Percentiles rank a stretch among this genome's conserved stretches.
phyloP scores from a whole-genome alignment of 129 eudicot genomes.

The Arctium minus region DNA sequence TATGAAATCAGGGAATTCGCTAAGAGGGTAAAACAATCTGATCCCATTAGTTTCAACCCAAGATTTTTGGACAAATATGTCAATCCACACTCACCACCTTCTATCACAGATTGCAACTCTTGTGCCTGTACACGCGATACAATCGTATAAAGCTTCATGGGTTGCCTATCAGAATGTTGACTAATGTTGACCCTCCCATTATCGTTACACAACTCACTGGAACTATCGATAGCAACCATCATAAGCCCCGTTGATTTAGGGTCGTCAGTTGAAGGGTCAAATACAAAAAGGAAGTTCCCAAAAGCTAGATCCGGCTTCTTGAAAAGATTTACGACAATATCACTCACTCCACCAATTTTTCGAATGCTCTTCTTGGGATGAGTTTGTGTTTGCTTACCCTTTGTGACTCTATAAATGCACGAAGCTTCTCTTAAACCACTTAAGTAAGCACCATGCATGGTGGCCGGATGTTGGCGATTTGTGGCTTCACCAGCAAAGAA shows the following conservation, averaged over 20 bases:
- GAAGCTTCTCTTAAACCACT: slow-evolving; percentile 93
- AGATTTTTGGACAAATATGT: slow-evolving; percentile 46
- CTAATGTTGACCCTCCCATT: slow-evolving; percentile 18
- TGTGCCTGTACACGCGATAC: slow-evolving; percentile 72
- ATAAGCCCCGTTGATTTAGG: slow-evolving; percentile 59
- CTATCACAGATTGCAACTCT: slow-evolving; percentile 52
- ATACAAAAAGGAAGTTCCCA: slow-evolving; percentile 55
- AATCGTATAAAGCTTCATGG: slow-evolving; percentile 60
- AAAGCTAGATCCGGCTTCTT: slow-evolving; percentile 67
- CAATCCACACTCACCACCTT: slow-evolving; percentile 39
- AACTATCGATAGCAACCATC: slow-evolving; percentile 48
- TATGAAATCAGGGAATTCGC: slow-evolving; percentile 42
- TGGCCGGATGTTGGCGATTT: slow-evolving; percentile 84
- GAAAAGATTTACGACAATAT: slow-evolving; percentile 52
- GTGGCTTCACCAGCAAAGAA: slow-evolving; percentile 98
- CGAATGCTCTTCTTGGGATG: slow-evolving; percentile 36
- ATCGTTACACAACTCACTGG: slow-evolving; percentile 20
- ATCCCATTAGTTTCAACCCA: slow-evolving; percentile 81
- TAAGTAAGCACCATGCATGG: slow-evolving; percentile 94
- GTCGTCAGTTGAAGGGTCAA: slow-evolving; percentile 55
- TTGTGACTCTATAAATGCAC: slow-evolving; percentile 49
- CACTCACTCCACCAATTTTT: slow-evolving; percentile 43
- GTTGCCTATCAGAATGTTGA: slow-evolving; percentile 25
- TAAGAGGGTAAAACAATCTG: slow-evolving; percentile 38
- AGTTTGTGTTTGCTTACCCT: slow-evolving; percentile 40